Evolutionary conservation across 495 filamentous ascomycete genomes (phyloP).

Genomic region (Cercophora sp.): DNA sequence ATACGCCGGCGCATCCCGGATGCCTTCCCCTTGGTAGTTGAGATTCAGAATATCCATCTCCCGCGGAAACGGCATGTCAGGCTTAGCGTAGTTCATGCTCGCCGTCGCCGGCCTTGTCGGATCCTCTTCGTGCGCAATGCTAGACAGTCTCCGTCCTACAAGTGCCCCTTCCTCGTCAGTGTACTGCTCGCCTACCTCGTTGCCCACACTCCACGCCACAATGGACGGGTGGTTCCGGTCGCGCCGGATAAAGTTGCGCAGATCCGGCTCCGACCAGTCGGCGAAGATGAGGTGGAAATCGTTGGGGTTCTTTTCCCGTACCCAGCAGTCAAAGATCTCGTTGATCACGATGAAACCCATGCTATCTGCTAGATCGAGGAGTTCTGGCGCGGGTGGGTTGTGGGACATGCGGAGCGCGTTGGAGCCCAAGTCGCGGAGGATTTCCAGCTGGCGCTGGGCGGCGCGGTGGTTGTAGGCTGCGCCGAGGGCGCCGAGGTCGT

Average conservation of each 20-base stretch:
- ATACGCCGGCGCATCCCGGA: no score
- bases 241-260: slow-evolving; percentile 41
- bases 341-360: slow-evolving; percentile 56
- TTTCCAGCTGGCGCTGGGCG: slow-evolving; percentile 39
- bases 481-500: slow-evolving; percentile 44
- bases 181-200: slow-evolving; percentile 43
- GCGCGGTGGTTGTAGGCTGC: slow-evolving; percentile 43
- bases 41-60: slow-evolving; percentile 41
- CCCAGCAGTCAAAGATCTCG: slow-evolving; percentile 34
- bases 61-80: slow-evolving; percentile 27
- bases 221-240: slow-evolving; percentile 52
- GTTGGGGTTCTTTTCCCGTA: slow-evolving; percentile 32
- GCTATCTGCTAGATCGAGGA: slow-evolving; percentile 53
- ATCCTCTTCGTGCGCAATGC: slow-evolving; percentile 40
- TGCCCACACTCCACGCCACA: slow-evolving; percentile 47
- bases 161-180: slow-evolving; percentile 21
- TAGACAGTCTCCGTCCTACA: slow-evolving; percentile 26
- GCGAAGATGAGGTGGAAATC: slow-evolving; percentile 45
- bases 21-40: slow-evolving; percentile 51
- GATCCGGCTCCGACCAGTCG: slow-evolving; percentile 47
- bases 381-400: slow-evolving; percentile 48
- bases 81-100: slow-evolving; percentile 35
- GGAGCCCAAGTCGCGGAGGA: slow-evolving; percentile 44
- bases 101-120: slow-evolving; percentile 35
- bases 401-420: slow-evolving; percentile 50